These are phyloP conservation scores for Magnolia sinica DNA, from an alignment of 164 flowering plant species.

Conservation along the genomic window DNA sequence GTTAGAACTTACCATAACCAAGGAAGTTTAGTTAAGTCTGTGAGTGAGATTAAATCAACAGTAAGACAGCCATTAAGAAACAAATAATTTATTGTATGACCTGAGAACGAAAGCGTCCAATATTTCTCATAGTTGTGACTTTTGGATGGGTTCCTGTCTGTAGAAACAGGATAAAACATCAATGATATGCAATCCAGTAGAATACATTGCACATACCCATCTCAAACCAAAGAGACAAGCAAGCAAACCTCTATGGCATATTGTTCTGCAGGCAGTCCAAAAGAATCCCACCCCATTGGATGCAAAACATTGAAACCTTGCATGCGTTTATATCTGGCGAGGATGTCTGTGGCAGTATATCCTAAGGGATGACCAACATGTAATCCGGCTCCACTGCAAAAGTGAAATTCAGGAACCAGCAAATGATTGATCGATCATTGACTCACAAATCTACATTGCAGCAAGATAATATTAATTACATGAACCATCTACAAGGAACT, in stretches of 20 bases:
- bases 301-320: constrained; percentile 96
- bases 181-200: background rate
- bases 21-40: background rate
- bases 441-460: background rate
- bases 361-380: constrained; percentile 99
- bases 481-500: background rate
- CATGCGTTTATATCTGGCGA: constrained; percentile 86
- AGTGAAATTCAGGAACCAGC: background rate
- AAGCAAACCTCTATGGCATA: constrained; percentile 82
- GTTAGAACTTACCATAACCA: background rate
- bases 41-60: background rate
- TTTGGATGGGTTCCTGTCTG: constrained; percentile 99
- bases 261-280: constrained; percentile 98
- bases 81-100: constrained; percentile 30
- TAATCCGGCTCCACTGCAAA: constrained; percentile 85
- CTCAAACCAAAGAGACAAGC: background rate
- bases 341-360: constrained; percentile 94
- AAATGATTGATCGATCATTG: background rate
- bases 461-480: background rate
- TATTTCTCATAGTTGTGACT: constrained; percentile 73
- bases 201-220: background rate
- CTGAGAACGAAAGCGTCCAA: constrained; percentile 82
- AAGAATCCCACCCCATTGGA: constrained; percentile 99
- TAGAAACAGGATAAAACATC: constrained; percentile 10
- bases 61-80: background rate